Percentiles rank a stretch among this genome's conserved stretches.
phyloP scores from a whole-genome alignment of 495 filamentous ascomycete genomes.

The Neurospora sp. region DNA sequence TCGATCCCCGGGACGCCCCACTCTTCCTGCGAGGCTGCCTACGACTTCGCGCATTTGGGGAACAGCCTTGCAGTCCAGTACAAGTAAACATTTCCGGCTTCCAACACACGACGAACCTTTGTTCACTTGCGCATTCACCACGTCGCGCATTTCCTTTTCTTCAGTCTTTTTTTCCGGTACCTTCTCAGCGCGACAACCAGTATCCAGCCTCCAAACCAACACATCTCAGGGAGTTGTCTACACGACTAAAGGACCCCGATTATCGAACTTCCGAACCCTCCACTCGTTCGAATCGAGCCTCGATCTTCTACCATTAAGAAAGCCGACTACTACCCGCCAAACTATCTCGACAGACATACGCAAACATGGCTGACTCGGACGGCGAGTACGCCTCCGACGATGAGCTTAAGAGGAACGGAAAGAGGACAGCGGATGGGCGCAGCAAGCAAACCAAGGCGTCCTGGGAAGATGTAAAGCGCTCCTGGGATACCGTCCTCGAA shows the following conservation, averaged over 20 bases:
- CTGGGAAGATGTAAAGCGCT: conserved; percentile 39
- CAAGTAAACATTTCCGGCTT: background rate
- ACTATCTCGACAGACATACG: background rate
- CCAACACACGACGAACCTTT: background rate
- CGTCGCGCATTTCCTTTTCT: background rate
- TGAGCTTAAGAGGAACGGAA: conserved; percentile 41
- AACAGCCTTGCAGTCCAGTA: background rate
- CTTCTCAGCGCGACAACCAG: background rate
- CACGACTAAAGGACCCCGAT: background rate
- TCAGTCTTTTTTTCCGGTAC: background rate
- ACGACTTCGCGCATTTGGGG: background rate
- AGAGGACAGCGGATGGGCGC: conserved; percentile 14
- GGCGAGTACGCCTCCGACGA: conserved; percentile 84
- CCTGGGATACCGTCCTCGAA: conserved; percentile 37
- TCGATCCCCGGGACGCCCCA: background rate
- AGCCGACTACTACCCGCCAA: background rate
- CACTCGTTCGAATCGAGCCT: background rate
- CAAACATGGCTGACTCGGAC: conserved; percentile 62
- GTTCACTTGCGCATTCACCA: background rate
- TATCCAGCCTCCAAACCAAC: background rate
- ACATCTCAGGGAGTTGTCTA: background rate
- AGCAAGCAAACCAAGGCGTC: conserved; percentile 23
- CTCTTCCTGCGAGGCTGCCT: background rate
- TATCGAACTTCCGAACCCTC: background rate
- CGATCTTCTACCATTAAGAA: background rate